Percentiles rank a stretch among this genome's conserved stretches.
phyloP scores from a whole-genome alignment of 139 green algal genomes.

The Haematococcus lacustris region DNA sequence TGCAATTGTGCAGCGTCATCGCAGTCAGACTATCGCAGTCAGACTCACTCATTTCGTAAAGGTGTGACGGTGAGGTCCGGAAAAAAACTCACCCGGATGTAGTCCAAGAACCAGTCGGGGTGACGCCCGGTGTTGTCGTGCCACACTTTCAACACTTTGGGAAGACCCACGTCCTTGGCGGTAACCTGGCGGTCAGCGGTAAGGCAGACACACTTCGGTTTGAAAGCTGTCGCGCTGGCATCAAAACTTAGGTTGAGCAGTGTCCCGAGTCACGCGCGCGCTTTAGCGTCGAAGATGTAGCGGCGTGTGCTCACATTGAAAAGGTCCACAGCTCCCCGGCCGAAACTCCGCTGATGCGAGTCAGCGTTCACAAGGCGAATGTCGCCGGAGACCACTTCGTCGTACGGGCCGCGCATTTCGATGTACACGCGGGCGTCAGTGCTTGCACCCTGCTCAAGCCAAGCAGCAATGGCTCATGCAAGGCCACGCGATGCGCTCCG shows the following conservation, averaged over 20 bases:
- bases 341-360: slow-evolving; percentile 16
- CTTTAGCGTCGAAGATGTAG: too few relatives aligned
- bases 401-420: slow-evolving; percentile 44
- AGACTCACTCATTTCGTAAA: too few relatives aligned
- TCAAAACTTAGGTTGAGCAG: too few relatives aligned
- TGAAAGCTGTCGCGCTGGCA: background rate
- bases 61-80: too few relatives aligned
- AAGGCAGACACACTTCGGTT: too few relatives aligned
- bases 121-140: slow-evolving; percentile 58
- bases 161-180: slow-evolving; percentile 17
- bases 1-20: too few relatives aligned
- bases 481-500: too few relatives aligned
- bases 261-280: too few relatives aligned
- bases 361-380: slow-evolving; percentile 35
- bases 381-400: slow-evolving; percentile 23
- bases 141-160: slow-evolving; percentile 41
- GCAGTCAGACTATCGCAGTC: too few relatives aligned
- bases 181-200: slow-evolving; percentile 16
- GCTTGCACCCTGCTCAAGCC: slow-evolving; percentile 38
- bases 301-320: slow-evolving; percentile 26
- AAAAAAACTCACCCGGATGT: background rate
- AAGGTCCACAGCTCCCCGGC: slow-evolving; percentile 20
- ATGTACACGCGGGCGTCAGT: slow-evolving; percentile 54
- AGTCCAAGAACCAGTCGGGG: slow-evolving; percentile 61
- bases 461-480: too few relatives aligned